Base-by-base conservation (phyloP, 768 basidiomycete genomes). In the Hortiboletus campestris region DNA sequence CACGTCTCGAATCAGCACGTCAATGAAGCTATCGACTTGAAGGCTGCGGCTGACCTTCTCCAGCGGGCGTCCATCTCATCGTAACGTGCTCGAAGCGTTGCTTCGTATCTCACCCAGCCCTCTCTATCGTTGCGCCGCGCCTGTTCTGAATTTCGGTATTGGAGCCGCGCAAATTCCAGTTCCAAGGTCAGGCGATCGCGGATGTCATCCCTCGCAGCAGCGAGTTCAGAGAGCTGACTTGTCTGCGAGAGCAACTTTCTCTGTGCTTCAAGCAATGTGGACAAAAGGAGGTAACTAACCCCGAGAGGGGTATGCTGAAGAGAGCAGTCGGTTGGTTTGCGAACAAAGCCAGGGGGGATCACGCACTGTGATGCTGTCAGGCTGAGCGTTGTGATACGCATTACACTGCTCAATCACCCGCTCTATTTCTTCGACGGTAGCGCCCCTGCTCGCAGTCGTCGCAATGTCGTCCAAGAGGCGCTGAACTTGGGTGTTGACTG, bases 351-450 rank as follows among this genome's bases (percentile, higher is more conserved):
- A 9, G 13, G 8, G 20, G 1, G 16, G 8, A 11, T 11, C 53
- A 46, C 47, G 9, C 14, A 58, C 54, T 22, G 3, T 4, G n/a
- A 5, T 10, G 39, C 22, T 6, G n/a, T 14, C n/a, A 6, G 19
- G 25, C 16, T 2, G 42, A 7, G 41, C 17, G 2, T 8, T 3
- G 20, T 20, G 32, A 20, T 61, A 44, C 6, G 22, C 17, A 3
- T 17, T 14, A 22, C 49, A 52, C 31, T 3, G 38, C 12, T 46
- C 34, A 3, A 54, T 29, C 42, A 39, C 49, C 22, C n/a, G n/a
- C 39, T 63, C 46, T 20, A 48, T 53, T 10, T 62, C 61, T 29
- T 63, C 52, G 38, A 51, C 2, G 14, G 60, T 36, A 2, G 49
- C 42, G 2, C 19, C 28, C 10, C 19, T 39, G 14, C 36, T 4